Evolutionary conservation across 257 asterid genomes (phyloP).

Genomic region (Thymus mandschuricus): DNA sequence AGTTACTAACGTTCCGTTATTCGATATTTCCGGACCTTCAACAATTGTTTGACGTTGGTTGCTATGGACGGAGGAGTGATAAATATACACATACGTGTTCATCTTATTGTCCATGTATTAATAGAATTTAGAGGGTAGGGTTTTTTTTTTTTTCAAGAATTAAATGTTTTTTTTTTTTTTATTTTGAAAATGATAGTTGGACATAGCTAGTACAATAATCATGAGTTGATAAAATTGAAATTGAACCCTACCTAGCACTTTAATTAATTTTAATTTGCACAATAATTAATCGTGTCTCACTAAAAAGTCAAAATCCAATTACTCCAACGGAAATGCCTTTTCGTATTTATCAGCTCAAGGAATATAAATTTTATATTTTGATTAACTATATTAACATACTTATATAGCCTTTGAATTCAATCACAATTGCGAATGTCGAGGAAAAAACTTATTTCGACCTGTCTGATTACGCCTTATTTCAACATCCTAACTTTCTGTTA

Average conservation of each 20-base stretch:
- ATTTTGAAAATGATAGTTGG: not conserved
- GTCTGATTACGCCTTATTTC: no score
- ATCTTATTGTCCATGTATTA: not conserved
- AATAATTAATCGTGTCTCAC: not conserved
- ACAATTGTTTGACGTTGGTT: no score
- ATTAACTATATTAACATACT: no score
- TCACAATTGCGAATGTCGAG: no score
- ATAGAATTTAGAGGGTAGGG: not conserved
- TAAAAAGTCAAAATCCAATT: not conserved
- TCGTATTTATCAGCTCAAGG: no score
- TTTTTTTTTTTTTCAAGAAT: not conserved
- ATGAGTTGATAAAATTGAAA: not conserved
- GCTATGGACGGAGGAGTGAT: no score
- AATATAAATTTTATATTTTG: no score
- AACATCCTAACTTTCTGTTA: no score
- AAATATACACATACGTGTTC: not conserved
- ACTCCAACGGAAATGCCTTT: not conserved
- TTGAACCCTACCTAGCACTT: not conserved
- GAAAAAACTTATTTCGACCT: no score
- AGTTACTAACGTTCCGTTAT: no score
- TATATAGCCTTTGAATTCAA: no score
- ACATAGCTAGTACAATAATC: not conserved
- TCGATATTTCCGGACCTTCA: no score
- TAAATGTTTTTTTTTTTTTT: not conserved
- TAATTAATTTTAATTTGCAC: not conserved